Evolutionary conservation across 371 early-diverging fungal genomes (phyloP).

Genomic region (Mortierella sp.): DNA sequence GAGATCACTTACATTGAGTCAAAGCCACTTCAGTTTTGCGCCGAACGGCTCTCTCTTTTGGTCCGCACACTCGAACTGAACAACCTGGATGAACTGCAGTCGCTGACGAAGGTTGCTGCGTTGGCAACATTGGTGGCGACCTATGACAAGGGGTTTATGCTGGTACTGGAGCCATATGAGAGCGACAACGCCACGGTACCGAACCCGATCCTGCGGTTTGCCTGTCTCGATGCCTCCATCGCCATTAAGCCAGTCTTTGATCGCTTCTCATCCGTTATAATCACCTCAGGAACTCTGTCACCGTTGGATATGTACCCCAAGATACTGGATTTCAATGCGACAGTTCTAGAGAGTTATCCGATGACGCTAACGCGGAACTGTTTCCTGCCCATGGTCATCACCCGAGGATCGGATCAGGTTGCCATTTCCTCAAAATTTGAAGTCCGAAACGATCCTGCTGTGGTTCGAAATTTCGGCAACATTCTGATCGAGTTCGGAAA

Average conservation of each 20-base stretch:
- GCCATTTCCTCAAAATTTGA: constrained; percentile 97
- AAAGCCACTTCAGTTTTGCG: constrained; percentile 94
- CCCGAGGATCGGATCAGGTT: constrained; percentile 98
- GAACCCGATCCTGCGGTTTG: constrained; percentile 93
- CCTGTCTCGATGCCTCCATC: constrained; percentile 98
- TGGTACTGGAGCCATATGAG: constrained; percentile 99
- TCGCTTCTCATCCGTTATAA: constrained; percentile 96
- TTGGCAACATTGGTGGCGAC: constrained; percentile 98
- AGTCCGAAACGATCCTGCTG: constrained; percentile 98
- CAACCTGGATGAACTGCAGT: constrained; percentile 88
- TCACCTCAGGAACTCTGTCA: constrained; percentile 99
- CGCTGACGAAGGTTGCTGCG: constrained; percentile 89
- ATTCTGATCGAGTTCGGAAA: constrained; percentile 96
- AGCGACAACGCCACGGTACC: constrained; percentile 91
- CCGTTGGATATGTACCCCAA: constrained; percentile 99
- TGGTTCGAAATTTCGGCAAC: constrained; percentile 99
- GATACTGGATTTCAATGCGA: constrained; percentile 91
- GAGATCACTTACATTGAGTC: constrained; percentile 95
- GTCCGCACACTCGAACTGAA: constrained; percentile 92
- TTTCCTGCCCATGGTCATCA: constrained; percentile 97
- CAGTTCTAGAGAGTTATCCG: constrained; percentile 90
- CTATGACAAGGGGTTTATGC: constrained; percentile 96
- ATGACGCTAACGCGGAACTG: constrained; percentile 95
- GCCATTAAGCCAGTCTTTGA: constrained; percentile 98
- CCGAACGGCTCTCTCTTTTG: constrained; percentile 92